Conservation (phyloP, 495 filamentous ascomycete species). For the Astrocystis sublimbata region DNA sequence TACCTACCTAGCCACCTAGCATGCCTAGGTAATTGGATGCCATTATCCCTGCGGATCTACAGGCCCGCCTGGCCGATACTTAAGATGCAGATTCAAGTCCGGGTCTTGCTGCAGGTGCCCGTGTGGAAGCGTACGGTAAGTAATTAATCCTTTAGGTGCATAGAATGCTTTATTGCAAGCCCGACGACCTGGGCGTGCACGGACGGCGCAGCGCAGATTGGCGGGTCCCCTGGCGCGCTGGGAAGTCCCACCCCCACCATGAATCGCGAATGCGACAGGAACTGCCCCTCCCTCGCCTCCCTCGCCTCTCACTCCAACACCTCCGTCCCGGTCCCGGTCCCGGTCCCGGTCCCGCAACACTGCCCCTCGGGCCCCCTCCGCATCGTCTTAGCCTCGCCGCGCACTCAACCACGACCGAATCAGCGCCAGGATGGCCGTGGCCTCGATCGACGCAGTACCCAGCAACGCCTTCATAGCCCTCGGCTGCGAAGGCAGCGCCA, state of each 20-base stretch:
- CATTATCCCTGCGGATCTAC: no score
- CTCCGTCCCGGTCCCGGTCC: neutral
- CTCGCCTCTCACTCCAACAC: neutral
- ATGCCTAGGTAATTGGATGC: no score
- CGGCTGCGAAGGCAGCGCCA: constrained; percentile 95
- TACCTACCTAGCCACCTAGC: no score
- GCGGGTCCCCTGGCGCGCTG: no score
- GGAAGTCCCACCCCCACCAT: constrained; percentile 19
- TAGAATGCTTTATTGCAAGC: constrained; percentile 5
- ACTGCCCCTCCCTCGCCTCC: constrained; percentile 19
- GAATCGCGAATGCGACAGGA: neutral
- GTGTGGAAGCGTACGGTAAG: no score
- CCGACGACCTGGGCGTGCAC: neutral
- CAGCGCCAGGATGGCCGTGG: constrained; percentile 12
- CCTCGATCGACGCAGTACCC: constrained; percentile 9
- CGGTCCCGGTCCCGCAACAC: neutral
- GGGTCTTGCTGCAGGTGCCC: no score
- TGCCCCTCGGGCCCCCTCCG: no score
- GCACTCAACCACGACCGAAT: neutral
- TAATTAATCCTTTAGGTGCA: constrained; percentile 7
- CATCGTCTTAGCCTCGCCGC: neutral
- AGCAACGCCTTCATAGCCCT: constrained; percentile 63
- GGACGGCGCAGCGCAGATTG: no score
- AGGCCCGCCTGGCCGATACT: no score
- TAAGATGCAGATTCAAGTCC: no score